Conservation (phyloP, 129 eudicot genomes). For the Mikania micrantha region DNA sequence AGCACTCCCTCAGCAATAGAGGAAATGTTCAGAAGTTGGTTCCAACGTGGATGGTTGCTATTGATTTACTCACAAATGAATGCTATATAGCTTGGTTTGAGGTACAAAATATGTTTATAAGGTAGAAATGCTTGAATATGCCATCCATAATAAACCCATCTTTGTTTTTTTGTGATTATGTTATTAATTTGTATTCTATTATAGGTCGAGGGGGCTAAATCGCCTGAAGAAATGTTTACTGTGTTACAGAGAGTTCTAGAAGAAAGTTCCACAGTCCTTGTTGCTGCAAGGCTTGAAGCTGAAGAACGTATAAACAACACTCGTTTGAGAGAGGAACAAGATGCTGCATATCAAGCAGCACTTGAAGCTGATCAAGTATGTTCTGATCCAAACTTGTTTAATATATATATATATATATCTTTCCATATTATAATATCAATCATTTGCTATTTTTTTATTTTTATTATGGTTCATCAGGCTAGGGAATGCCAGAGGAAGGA, state of each 20-base stretch:
- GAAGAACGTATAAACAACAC: constrained; percentile 72
- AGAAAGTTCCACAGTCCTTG: constrained; percentile 72
- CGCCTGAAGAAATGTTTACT: constrained; percentile 60
- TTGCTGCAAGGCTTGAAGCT: constrained; percentile 76
- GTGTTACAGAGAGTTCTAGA: constrained; percentile 76
- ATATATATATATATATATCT: not conserved
- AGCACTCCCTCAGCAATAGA: not conserved
- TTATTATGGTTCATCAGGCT: constrained; percentile 38
- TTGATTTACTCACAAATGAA: not conserved
- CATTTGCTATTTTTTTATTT: not conserved
- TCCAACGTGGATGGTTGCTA: not conserved
- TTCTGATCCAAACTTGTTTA: not conserved
- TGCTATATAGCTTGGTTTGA: not conserved
- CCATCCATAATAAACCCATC: not conserved
- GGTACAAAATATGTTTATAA: not conserved
- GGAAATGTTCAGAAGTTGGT: not conserved
- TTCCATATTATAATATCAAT: too few relatives aligned
- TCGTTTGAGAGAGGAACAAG: constrained; percentile 82
- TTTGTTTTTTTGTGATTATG: not conserved
- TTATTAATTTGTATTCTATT: not conserved
- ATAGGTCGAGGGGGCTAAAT: constrained; percentile 77
- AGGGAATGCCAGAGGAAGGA: constrained; percentile 70
- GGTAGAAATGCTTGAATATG: not conserved
- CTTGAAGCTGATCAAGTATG: constrained; percentile 94
- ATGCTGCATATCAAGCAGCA: constrained; percentile 91